Evolutionary conservation across 192 early-diverging fungal genomes (phyloP).

Genomic region (Backusella morwellensis): DNA sequence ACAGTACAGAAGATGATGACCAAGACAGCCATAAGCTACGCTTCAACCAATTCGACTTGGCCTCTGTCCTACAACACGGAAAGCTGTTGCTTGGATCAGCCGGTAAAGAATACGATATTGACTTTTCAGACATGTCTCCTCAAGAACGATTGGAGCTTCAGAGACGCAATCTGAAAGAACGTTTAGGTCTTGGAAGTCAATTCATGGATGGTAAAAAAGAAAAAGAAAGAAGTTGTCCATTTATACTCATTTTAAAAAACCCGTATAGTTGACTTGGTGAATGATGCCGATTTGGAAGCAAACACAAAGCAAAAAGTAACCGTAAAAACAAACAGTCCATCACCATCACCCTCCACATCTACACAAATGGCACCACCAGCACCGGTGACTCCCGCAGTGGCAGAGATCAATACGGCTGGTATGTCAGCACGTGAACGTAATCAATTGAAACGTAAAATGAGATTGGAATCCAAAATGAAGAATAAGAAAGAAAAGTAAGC

Average conservation of each 20-base stretch:
- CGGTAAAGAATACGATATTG: constrained; percentile 92
- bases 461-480: constrained; percentile 67
- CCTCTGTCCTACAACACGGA: constrained; percentile 75
- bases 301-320: constrained; percentile 2
- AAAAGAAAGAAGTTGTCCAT: not conserved
- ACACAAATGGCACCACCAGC: constrained; percentile 8
- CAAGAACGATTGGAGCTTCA: constrained; percentile 81
- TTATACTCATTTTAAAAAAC: not conserved
- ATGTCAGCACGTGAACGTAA: constrained; percentile 90
- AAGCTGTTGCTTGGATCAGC: constrained; percentile 78
- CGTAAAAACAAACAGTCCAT: constrained; percentile 1
- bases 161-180: constrained; percentile 76
- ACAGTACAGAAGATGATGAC: constrained; percentile 5
- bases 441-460: constrained; percentile 85
- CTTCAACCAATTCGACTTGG: constrained; percentile 85
- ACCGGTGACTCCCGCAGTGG: constrained; percentile 32
- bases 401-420: constrained; percentile 66
- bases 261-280: constrained; percentile 72
- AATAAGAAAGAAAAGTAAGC: constrained; percentile 72
- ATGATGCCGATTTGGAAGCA: constrained; percentile 65
- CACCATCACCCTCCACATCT: constrained; percentile 17
- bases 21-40: constrained; percentile 54
- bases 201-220: constrained; percentile 73
- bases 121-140: constrained; percentile 72
- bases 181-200: constrained; percentile 84